Base-by-base conservation (phyloP, 129 eudicot species). In the Saussurea involucrata region DNA sequence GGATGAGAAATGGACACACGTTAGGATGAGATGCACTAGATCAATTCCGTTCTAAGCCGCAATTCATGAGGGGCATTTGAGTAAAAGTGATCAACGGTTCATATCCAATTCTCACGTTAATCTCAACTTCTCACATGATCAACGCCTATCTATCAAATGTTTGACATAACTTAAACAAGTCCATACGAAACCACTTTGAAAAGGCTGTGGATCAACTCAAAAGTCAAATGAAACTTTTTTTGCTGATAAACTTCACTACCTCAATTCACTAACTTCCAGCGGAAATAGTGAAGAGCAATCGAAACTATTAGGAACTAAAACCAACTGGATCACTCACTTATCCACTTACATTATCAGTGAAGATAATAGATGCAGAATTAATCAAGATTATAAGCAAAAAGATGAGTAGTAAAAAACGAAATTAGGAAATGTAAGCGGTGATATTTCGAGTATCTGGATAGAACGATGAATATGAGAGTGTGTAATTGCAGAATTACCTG, bases 401-500 rank as follows among this genome's bases (percentile, higher is more conserved):
- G n/a, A 68, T 20, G 74, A 77, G 29, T 57, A 44, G 15, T 8
- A 27, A 20, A 40, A 29, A 24, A 32, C 49, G 40, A 69, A 74
- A 31, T 70, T 0, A 18, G 68, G 12, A 31, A 81, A 24, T n/a
- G 24, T 40, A 32, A 32, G n/a, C n/a, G n/a, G n/a, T n/a, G n/a
- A n/a, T n/a, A n/a, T n/a, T 7, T 67, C 9, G 11, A 42, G 20
- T 17, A 29, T 20, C 11, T 25, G 72, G 36, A 63, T 3, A 34
- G 40, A 57, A 65, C 5, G 21, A 69, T 29, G 68, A 46, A 70
- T 2, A 24, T 32, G 3, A 61, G 4, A 18, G 17, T 58, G 69
- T 73, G 27, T 22, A 60, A 60, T n/a, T 73, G 8, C 22, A 40
- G 20, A 76, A 40, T 8, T 49, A 89, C 94, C 90, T 82, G 78